Conservation (phyloP, 1,139 yeast genomes). For the Lodderomyces margitis region DNA sequence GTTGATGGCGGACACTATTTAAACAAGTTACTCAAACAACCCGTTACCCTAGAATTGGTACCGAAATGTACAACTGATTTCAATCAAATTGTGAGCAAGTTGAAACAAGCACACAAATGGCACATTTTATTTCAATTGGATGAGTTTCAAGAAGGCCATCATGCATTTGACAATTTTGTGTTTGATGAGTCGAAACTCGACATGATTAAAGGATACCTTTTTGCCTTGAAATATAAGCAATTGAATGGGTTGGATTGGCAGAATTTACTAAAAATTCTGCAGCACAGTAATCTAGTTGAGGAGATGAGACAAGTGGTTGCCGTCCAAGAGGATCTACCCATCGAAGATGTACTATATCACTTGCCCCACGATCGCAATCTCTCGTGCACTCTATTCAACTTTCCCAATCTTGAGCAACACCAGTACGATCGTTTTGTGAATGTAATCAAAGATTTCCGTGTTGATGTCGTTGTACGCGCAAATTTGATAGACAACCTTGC, state of each 20-base stretch:
- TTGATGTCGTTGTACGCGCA: slow-evolving; percentile 29
- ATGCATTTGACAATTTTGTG: slow-evolving; percentile 21
- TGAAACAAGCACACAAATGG: slow-evolving; percentile 10
- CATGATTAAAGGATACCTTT: slow-evolving; percentile 33
- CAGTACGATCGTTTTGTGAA: slow-evolving; percentile 17
- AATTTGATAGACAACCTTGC: slow-evolving; percentile 21
- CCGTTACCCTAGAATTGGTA: slow-evolving; percentile 3
- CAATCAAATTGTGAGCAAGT: slow-evolving; percentile 49
- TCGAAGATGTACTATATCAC: slow-evolving; percentile 21
- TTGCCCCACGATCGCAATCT: slow-evolving; percentile 27
- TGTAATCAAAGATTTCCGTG: slow-evolving; percentile 17
- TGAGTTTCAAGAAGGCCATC: not conserved
- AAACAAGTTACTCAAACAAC: slow-evolving; percentile 13
- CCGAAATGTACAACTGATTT: slow-evolving; percentile 77
- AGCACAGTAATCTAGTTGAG: slow-evolving; percentile 11
- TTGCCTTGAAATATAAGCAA: slow-evolving; percentile 13
- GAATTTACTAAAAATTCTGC: slow-evolving; percentile 20
- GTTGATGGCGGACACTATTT: slow-evolving; percentile 9
- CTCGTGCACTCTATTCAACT: slow-evolving; percentile 33
- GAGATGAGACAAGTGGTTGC: slow-evolving; percentile 27
- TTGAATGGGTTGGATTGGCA: slow-evolving; percentile 17
- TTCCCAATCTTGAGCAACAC: slow-evolving; percentile 11
- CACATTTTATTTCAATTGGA: slow-evolving; percentile 11
- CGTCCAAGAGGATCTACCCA: slow-evolving; percentile 15
- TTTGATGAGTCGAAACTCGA: slow-evolving; percentile 28